Evolutionary conservation across 1,139 yeast species (phyloP).

Genomic region (Trichomonascaceae sp.): DNA sequence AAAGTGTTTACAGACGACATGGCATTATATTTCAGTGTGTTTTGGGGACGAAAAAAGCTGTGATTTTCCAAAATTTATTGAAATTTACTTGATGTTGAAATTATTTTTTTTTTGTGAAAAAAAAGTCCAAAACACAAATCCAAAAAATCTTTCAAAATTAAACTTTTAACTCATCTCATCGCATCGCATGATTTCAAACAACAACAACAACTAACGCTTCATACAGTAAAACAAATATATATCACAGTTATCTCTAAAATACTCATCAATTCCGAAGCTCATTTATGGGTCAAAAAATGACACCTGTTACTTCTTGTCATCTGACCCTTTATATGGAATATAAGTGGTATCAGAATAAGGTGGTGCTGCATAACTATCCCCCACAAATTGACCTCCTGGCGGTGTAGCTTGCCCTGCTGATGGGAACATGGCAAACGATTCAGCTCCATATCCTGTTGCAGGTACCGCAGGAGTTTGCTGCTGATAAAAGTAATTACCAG

Average conservation of each 20-base stretch:
- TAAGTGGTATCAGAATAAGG: neutral
- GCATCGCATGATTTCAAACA: neutral
- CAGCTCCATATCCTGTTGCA: neutral
- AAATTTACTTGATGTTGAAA: neutral
- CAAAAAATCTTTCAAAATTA: neutral
- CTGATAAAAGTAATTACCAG: neutral
- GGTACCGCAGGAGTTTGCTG: neutral
- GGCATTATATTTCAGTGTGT: neutral
- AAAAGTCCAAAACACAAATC: neutral
- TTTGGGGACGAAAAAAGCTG: neutral
- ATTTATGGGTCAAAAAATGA: neutral
- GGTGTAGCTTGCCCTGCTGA: neutral
- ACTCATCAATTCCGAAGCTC: neutral
- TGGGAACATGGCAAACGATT: neutral
- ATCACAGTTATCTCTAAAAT: neutral
- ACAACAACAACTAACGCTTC: neutral
- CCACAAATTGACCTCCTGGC: neutral
- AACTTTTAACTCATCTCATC: neutral
- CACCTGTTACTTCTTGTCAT: neutral
- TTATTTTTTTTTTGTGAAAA: neutral
- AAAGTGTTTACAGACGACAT: neutral
- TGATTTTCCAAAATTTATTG: neutral
- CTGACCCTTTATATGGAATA: neutral
- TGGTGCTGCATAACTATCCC: neutral
- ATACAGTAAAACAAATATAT: neutral